Percentiles rank a stretch among this genome's conserved stretches.
phyloP scores from a whole-genome alignment of 768 basidiomycete species.

The Termitomyces sp. region DNA sequence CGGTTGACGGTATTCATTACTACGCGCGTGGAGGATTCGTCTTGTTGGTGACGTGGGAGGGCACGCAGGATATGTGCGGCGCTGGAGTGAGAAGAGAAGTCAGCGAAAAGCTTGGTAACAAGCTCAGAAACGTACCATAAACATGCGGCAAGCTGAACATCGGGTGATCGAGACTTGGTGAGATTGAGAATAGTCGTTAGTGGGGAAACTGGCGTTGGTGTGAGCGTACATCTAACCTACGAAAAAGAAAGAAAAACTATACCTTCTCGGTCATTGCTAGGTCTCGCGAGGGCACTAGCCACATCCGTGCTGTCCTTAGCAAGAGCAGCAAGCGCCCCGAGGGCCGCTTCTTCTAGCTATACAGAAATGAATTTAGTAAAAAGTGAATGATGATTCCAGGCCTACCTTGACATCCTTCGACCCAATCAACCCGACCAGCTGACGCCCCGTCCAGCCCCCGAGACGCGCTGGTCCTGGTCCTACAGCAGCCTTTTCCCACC shows the following conservation, averaged over 20 bases:
- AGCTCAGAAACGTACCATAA: constrained; percentile 45
- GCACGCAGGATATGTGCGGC: constrained; percentile 62
- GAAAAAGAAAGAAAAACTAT: not conserved
- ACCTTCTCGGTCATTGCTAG: constrained; percentile 38
- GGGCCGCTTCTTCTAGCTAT: constrained; percentile 5
- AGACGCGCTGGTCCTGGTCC: not conserved
- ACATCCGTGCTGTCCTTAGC: constrained; percentile 58
- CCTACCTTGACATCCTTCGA: not conserved
- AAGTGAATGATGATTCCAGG: not conserved
- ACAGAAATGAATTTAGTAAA: not conserved
- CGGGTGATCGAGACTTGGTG: constrained; percentile 53
- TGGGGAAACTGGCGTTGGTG: constrained; percentile 27
- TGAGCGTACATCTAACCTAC: not conserved
- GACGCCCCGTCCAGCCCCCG: not conserved
- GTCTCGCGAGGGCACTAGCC: constrained; percentile 44
- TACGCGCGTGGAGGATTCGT: constrained; percentile 47
- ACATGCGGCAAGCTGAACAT: constrained; percentile 68
- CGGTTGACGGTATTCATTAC: constrained; percentile 71
- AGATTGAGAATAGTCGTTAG: constrained; percentile 45
- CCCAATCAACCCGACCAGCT: not conserved
- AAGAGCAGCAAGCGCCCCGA: constrained; percentile 56
- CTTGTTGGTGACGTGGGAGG: constrained; percentile 19
- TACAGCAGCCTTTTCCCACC: not conserved
- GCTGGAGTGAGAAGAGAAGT: constrained; percentile 36
- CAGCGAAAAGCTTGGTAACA: not conserved